These are phyloP conservation scores for Penicillium olsonii DNA, from an alignment of 2,329 filamentous ascomycete species.

Conservation along the genomic window DNA sequence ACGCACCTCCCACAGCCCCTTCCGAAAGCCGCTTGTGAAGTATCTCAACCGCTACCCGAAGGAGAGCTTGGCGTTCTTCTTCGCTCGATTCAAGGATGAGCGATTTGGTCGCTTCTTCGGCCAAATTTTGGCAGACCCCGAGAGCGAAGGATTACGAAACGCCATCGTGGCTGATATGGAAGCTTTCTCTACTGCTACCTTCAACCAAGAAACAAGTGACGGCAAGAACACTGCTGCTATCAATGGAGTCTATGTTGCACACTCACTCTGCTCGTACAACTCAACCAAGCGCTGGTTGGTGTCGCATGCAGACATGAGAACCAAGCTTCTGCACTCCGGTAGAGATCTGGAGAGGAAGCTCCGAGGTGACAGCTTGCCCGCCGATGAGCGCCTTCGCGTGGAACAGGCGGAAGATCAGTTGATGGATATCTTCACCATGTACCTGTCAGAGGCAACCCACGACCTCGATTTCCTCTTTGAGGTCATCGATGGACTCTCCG, in stretches of 20 bases:
- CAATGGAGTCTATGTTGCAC: slow-evolving; percentile 83
- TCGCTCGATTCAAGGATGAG: slow-evolving; percentile 77
- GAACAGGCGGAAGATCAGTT: slow-evolving; percentile 88
- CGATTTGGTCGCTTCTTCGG: slow-evolving; percentile 89
- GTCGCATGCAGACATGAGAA: slow-evolving; percentile 59
- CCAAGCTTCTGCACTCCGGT: slow-evolving; percentile 62
- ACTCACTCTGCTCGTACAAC: slow-evolving; percentile 71
- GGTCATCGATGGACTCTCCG: slow-evolving; percentile 79
- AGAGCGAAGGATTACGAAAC: slow-evolving; percentile 73
- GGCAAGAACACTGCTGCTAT: slow-evolving; percentile 76
- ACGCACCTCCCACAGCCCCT: slow-evolving; percentile 86
- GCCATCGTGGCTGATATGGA: slow-evolving; percentile 73
- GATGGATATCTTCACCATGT: slow-evolving; percentile 79
- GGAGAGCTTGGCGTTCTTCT: slow-evolving; percentile 80
- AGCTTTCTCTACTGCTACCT: slow-evolving; percentile 65
- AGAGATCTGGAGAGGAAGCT: slow-evolving; percentile 78
- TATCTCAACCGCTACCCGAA: slow-evolving; percentile 92
- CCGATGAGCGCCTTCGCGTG: slow-evolving; percentile 75
- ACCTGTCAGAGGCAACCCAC: slow-evolving; percentile 71
- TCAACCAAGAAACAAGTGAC: slow-evolving; percentile 64
- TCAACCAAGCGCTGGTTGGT: slow-evolving; percentile 68
- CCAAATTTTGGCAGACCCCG: slow-evolving; percentile 75
- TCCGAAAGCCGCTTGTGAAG: slow-evolving; percentile 84
- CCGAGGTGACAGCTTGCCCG: slow-evolving; percentile 67
- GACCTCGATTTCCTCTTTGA: slow-evolving; percentile 83